Evolutionary conservation across 2,329 filamentous ascomycete genomes (phyloP), one percentile per base, ranked within the genome.

Genomic region (Aureobasidium lini): DNA sequence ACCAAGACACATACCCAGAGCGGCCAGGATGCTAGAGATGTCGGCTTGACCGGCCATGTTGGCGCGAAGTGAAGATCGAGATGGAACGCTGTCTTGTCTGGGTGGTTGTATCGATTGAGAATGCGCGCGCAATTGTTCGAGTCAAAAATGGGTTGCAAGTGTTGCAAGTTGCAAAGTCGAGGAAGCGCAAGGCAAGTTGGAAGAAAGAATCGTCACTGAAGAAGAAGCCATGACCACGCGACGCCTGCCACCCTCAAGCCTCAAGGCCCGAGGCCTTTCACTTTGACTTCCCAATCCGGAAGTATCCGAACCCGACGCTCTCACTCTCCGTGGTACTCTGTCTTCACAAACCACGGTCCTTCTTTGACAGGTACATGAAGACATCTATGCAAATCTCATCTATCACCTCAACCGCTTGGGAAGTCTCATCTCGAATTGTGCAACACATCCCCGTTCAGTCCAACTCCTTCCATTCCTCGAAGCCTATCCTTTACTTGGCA

Each of bases 21-120:
- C 78, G 61, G 79, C 78, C 56, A 81, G 70, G 64, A 81, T 80
- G 46, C 77, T 74, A 39, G 74, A 75, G 63, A 81, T 79, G 66
- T 79, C 79, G 15, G 75, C 70, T 65, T 73, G 72, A 61, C 76
- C 75, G 53, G 75, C 75, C 77, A 79, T 79, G 61, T 23, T 68
- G 49, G 36, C 57, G 57, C 42, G 43, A 54, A 16, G 23, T 54
- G 32, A 1, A 23, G 23, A 13, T 42, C 44, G 43, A 34, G 42
- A 29, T 10, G 43, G 16, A 16, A 23, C 18, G 13, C 34, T 6
- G 18, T 5, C 8, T 9, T 40, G 28, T 28, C 4, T 58, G 29
- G 11, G 31, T 13, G 23, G 23, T 28, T 15, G 18, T 18, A 37
- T 6, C 15, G 32, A 28, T 42, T 29, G 29, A 16, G 29, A 18